These are phyloP conservation scores for Zygosaccharomyces lentus DNA, from an alignment of 805 yeast genomes.

Conservation along the genomic window DNA sequence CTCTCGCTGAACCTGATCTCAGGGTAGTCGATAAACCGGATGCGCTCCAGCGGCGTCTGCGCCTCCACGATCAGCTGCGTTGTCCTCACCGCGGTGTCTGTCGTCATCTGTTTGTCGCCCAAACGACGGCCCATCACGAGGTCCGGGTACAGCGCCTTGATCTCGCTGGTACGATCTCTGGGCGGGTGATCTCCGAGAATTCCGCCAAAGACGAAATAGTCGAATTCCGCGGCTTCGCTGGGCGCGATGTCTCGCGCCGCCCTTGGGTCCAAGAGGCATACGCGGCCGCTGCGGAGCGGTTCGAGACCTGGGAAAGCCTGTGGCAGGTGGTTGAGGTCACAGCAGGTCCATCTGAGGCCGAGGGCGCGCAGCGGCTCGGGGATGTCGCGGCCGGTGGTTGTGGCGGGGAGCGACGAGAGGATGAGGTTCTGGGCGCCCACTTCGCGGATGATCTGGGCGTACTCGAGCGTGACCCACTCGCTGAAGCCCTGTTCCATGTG, in stretches of 20 bases:
- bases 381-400: slow-evolving; percentile 56
- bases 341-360: slow-evolving; percentile 78
- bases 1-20: slow-evolving; percentile 82
- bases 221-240: slow-evolving; percentile 59
- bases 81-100: slow-evolving; percentile 94
- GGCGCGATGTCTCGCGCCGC: slow-evolving; percentile 74
- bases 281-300: slow-evolving; percentile 44
- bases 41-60: slow-evolving; percentile 56
- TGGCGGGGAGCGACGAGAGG: slow-evolving; percentile 68
- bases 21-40: slow-evolving; percentile 87
- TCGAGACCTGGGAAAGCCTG: slow-evolving; percentile 41
- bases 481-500: slow-evolving; percentile 98
- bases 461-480: slow-evolving; percentile 91
- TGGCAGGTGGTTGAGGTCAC: slow-evolving; percentile 53
- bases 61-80: slow-evolving; percentile 74
- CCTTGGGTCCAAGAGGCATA: slow-evolving; percentile 86
- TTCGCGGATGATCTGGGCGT: slow-evolving; percentile 74
- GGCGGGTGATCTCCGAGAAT: slow-evolving; percentile 90
- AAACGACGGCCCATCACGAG: slow-evolving; percentile 75
- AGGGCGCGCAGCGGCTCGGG: slow-evolving; percentile 55
- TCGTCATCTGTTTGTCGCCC: slow-evolving; percentile 91
- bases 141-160: slow-evolving; percentile 67
- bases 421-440: slow-evolving; percentile 73
- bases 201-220: slow-evolving; percentile 94
- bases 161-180: slow-evolving; percentile 88